These are phyloP conservation scores for Nemania sp. DNA, from an alignment of 2,329 filamentous ascomycete species.

Conservation along the genomic window DNA sequence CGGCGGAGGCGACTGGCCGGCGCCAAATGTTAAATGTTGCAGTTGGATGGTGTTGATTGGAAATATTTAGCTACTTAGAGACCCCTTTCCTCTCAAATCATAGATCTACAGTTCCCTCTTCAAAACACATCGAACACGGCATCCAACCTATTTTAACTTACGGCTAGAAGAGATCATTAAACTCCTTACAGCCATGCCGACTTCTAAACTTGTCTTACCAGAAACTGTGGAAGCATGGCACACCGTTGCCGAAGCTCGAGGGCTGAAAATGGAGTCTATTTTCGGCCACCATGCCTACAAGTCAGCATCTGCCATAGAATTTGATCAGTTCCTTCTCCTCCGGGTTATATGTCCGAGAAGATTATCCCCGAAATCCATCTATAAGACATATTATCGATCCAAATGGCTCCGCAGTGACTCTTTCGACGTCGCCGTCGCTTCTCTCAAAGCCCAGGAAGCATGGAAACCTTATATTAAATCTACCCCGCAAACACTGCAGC, in stretches of 20 bases:
- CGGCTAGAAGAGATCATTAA: no score
- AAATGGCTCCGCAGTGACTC: not conserved
- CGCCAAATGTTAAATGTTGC: no score
- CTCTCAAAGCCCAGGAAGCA: not conserved
- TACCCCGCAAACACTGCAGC: not conserved
- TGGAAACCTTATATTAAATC: constrained; percentile 2
- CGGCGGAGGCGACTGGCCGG: no score
- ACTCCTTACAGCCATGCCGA: not conserved
- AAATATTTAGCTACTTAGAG: no score
- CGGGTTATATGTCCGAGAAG: not conserved
- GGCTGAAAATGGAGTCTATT: not conserved
- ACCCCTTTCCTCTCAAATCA: no score
- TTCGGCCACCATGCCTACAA: not conserved
- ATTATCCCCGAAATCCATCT: not conserved
- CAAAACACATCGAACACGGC: no score
- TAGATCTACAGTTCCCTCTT: no score
- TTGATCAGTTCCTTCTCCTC: constrained; percentile 4
- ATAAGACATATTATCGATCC: not conserved
- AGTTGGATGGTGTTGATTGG: no score
- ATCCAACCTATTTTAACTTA: no score
- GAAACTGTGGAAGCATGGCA: not conserved
- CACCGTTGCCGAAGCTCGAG: not conserved
- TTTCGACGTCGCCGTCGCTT: not conserved
- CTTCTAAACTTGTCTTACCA: not conserved
- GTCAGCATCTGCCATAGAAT: not conserved